phyloP scores from a whole-genome alignment of 129 eudicot species.

The Tagetes patula region DNA sequence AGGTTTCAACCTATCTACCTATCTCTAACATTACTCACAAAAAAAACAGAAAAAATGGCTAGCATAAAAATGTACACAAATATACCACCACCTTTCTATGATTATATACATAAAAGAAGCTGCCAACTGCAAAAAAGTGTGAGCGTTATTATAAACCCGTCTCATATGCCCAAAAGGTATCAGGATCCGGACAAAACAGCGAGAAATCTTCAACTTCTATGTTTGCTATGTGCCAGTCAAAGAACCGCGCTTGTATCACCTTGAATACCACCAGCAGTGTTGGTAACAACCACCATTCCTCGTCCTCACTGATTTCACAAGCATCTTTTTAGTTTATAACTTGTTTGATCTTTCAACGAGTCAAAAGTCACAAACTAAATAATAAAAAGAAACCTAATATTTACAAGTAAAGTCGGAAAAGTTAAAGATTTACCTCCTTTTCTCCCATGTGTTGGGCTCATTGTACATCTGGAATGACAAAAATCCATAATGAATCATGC shows the following conservation, averaged over 20 bases:
- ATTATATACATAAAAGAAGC: conserved; percentile 41
- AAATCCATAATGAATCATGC: conserved; percentile 70
- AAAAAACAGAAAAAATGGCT: conserved; percentile 17
- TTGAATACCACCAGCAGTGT: conserved; percentile 60
- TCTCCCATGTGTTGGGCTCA: conserved; percentile 55
- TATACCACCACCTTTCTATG: conserved; percentile 44
- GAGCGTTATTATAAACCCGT: conserved; percentile 44
- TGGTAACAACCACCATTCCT: conserved; percentile 87
- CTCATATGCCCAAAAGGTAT: conserved; percentile 92
- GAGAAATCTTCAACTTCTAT: conserved; percentile 80
- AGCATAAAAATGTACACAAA: conserved; percentile 31
- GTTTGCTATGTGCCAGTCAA: conserved; percentile 92
- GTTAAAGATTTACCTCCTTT: conserved; percentile 44
- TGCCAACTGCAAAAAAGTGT: conserved; percentile 27
- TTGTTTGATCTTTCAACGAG: background rate
- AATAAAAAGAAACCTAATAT: too few species aligned
- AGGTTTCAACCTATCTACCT: conserved; percentile 28
- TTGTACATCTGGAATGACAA: conserved; percentile 39
- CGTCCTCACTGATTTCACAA: conserved; percentile 65
- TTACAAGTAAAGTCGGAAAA: too few species aligned
- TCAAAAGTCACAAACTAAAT: background rate
- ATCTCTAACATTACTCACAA: conserved; percentile 28
- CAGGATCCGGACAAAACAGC: conserved; percentile 84
- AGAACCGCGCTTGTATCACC: conserved; percentile 77
- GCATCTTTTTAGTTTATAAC: conserved; percentile 2